Evolutionary conservation across 306 rosid species (phyloP), one percentile per base, ranked within the genome.

Genomic region (Carpinus viminea): DNA sequence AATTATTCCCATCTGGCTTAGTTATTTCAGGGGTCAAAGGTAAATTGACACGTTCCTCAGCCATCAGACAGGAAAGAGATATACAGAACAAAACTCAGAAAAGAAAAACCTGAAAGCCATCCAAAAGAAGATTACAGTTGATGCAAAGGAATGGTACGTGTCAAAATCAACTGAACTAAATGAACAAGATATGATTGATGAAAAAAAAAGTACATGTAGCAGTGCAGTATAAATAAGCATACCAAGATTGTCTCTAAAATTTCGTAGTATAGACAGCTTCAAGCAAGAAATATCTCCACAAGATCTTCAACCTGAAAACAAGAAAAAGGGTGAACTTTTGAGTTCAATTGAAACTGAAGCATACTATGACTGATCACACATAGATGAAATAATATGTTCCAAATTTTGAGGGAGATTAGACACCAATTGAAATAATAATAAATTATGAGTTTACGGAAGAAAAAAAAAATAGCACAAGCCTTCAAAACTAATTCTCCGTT

Each of bases 91-190:
- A 74, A 72, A 68, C 74, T 73, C 34, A 66, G 53, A 57, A 62
- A 65, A 72, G 68, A 83, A 24, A 83, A 86, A 69, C 92, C 98
- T 91, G 89, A 84, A 80, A 90, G 57, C 21, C 9, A 9, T 48
- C 77, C 28, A 54, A 86, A 79, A 64, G 5, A 54, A 31, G 12
- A 76, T 77, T 60, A 70, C 64, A 48, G 61, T 48, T 38, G 64
- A 34, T 56, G 55, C 65, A 68, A 68, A 71, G 66, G 55, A 61
- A 83, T 13, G 43, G 54, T 46, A 69, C 41, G 31, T 66, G 69
- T 26, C 5, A 24, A 56, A 51, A n/a, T 61, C 26, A 60, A 38
- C 41, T 41, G 13, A 51, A 48, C 71, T 72, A 31, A 76, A 73
- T 56, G 41, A 24, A 28, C 15, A 43, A 78, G 20, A 26, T 38